A percentile compares a stretch with the other conserved stretches of the same genome.
phyloP scores from a whole-genome alignment of 2,329 filamentous ascomycete species.

The Colletotrichum incanum region DNA sequence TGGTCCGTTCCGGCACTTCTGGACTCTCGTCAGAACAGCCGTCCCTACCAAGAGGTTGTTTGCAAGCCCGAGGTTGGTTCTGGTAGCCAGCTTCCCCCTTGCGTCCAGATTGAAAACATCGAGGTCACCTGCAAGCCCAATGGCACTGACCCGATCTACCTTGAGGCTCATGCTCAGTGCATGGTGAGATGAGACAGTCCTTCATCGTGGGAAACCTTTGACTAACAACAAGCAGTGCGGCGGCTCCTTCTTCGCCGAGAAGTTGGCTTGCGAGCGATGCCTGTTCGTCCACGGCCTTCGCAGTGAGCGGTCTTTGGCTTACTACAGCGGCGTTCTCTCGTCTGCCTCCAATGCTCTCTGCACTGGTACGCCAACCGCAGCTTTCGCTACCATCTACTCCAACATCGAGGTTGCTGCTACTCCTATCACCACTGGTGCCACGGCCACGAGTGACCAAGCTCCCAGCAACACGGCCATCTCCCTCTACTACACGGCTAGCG shows the following conservation, averaged over 20 bases:
- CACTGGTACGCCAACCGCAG: conserved; percentile 55
- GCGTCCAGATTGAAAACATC: conserved; percentile 50
- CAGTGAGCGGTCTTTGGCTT: conserved; percentile 52
- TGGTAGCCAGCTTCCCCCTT: conserved; percentile 47
- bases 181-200: conserved; percentile 15
- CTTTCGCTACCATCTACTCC: conserved; percentile 54
- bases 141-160: conserved; percentile 47
- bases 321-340: conserved; percentile 54
- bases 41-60: conserved; percentile 37
- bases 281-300: conserved; percentile 58
- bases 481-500: conserved; percentile 59
- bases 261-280: conserved; percentile 60
- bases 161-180: conserved; percentile 44
- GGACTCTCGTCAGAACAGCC: conserved; percentile 43
- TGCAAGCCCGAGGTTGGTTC: conserved; percentile 40
- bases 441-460: conserved; percentile 51
- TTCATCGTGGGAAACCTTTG: neutral
- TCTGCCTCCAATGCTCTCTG: conserved; percentile 56
- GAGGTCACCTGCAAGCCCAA: conserved; percentile 51
- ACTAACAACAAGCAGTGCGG: conserved; percentile 49
- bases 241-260: conserved; percentile 60
- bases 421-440: conserved; percentile 51
- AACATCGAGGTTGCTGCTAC: conserved; percentile 48
- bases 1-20: conserved; percentile 23
- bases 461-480: conserved; percentile 57